Evolutionary conservation across 768 basidiomycete genomes (phyloP), one percentile per base, ranked within the genome.

Genomic region (Lactarius pseudohatsudake): DNA sequence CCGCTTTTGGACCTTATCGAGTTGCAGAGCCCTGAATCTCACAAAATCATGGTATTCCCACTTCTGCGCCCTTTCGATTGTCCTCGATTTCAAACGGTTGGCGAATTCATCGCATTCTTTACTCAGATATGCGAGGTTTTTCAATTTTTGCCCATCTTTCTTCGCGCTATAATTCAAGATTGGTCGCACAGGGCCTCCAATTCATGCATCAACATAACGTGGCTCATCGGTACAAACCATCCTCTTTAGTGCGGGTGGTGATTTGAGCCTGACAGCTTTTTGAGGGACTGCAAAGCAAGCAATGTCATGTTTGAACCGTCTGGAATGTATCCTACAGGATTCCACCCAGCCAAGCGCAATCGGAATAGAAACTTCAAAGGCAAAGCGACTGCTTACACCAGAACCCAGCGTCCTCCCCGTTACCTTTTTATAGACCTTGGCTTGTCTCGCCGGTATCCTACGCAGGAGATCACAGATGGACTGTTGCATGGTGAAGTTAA

Each of bases 401-500:
- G 76, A 43, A 77, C 74, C 2, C 57, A 65, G 9, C 65, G 70
- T 6, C 76, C 77, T 0, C 15, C 70, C 2, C 73, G 65, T 38
- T 77, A 77, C 64, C 66, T 70, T 57, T 62, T 72, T 36, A 72
- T 72, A 43, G 76, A 77, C 65, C 73, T 74, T 45, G 76, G 75
- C 11, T 26, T 74, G 3, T 74, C 75, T 22, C 69, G 68, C 26
- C 68, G 53, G 3, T 76, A 76, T 32, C 20, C 26, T 2, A 72
- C 77, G 0, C 61, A 72, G 0, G 70, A 76, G 2, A 63, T 79
- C 0, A 68, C 62, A 0, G 77, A 75, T 34, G 26, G 63, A 1
- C 74, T 77, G 0, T 72, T 81, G 5, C 68, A 69, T 13, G 84
- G 81, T 1, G 81, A 77, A 2, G 82, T 85, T 69, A 77, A 75